These are phyloP conservation scores for Neoboletus magnificus DNA, from an alignment of 768 basidiomycete genomes.

Conservation along the genomic window DNA sequence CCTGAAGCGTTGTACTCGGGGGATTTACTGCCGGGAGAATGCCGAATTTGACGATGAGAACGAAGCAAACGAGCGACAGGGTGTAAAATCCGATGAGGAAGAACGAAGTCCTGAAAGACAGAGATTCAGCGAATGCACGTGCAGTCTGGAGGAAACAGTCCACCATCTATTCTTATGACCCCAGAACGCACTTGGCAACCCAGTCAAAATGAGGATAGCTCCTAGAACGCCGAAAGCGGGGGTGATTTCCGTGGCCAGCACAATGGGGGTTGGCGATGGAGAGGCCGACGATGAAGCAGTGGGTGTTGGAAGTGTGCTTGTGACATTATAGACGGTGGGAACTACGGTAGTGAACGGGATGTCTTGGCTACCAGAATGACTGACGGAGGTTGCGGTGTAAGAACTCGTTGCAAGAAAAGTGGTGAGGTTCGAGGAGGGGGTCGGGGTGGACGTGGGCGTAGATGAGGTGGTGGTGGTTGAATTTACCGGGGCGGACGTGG, in stretches of 20 bases:
- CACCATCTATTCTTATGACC: slow-evolving; percentile 97
- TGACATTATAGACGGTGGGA: slow-evolving; percentile 62
- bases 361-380: slow-evolving; percentile 45
- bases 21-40: slow-evolving; percentile 81
- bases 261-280: slow-evolving; percentile 34
- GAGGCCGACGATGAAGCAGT: slow-evolving; percentile 45
- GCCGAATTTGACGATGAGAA: slow-evolving; percentile 86
- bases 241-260: slow-evolving; percentile 65
- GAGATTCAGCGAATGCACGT: slow-evolving; percentile 4
- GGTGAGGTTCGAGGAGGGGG: slow-evolving; percentile 36
- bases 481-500: slow-evolving; percentile 22
- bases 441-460: background rate
- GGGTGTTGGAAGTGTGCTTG: slow-evolving; percentile 48
- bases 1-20: slow-evolving; percentile 73
- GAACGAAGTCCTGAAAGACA: slow-evolving; percentile 73
- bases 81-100: slow-evolving; percentile 93
- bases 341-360: slow-evolving; percentile 52
- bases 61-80: slow-evolving; percentile 78
- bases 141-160: slow-evolving; percentile 19
- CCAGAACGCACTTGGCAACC: slow-evolving; percentile 84
- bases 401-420: slow-evolving; percentile 55
- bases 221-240: slow-evolving; percentile 90
- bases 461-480: slow-evolving; percentile 12
- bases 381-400: slow-evolving; percentile 46
- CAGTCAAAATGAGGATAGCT: slow-evolving; percentile 82